Conservation (phyloP, 345 rosid genomes). For the Eucalyptus erythrocorys region DNA sequence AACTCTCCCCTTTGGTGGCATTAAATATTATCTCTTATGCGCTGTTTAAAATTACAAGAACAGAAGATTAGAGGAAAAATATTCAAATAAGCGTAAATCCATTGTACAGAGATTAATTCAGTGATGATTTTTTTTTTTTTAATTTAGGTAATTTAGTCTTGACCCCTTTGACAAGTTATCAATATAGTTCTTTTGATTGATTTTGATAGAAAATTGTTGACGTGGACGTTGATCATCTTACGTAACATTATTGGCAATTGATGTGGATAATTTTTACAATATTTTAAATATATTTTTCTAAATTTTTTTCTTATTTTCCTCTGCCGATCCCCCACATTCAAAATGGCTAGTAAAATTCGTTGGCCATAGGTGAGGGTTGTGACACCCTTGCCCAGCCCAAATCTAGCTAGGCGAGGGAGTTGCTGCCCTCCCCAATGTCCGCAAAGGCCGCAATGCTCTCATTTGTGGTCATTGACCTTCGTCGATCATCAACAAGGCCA, state of each 20-base stretch:
- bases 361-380: neutral
- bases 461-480: neutral
- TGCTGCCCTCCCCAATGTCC: neutral
- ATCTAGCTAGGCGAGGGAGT: neutral
- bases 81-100: neutral
- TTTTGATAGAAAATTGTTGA: accelerated
- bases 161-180: accelerated
- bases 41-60: neutral
- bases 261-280: neutral
- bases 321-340: accelerated
- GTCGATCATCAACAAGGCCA: neutral
- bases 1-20: neutral
- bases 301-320: neutral
- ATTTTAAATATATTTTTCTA: neutral
- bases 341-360: accelerated
- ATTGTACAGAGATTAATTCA: neutral
- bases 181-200: neutral
- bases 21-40: neutral
- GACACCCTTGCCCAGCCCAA: no score
- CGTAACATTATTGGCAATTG: accelerated
- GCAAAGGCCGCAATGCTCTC: neutral
- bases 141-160: neutral
- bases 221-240: accelerated
- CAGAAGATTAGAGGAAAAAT: neutral
- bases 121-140: accelerated